Evolutionary conservation across 768 basidiomycete genomes (phyloP), one percentile per base, ranked within the genome.

Genomic region (Rhodosporidiobolus odoratus): DNA sequence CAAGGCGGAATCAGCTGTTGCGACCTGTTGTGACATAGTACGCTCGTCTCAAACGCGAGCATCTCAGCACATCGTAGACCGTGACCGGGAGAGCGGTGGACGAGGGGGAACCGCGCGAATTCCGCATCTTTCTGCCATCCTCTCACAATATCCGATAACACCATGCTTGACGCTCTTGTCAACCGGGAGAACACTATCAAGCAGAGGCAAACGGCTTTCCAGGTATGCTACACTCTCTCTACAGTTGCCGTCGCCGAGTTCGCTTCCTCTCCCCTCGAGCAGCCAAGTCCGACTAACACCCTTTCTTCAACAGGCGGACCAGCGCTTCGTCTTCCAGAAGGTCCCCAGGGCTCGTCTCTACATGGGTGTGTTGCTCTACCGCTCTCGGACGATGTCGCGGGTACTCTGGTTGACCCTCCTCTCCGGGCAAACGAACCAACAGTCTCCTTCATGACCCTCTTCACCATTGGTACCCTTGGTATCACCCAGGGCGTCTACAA

Each of bases 401-500:
- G 21, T 50, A 23, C 48, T 50, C 48, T 50, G 9, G 48, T n/a
- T 8, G 21, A 9, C 48, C 21, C 12, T 50, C 9, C 48, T 50
- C 7, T n/a, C 21, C 7, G 21, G 48, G 12, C n/a, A n/a, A 8
- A 23, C 48, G 15, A 21, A 30, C 56, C 48, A 8, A 37, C 59
- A 71, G 69, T 47, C 58, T 60, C 64, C 34, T 73, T 66, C 72
- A 63, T 73, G 68, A 50, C 61, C 47, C 45, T 73, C 57, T 73
- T 73, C 62, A 34, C 60, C 53, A 47, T 73, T 32, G 72, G 72
- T 56, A 63, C 53, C 30, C 23, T 62, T 56, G 72, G 72, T 43
- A 53, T 68, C 57, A 4, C 45, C 52, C 61, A 66, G 43, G 72
- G 72, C 53, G 45, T 48, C 47, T 65, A 65, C 68, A 52, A 53